phyloP scores from a whole-genome alignment of 2,329 filamentous ascomycete species.

The Aspergillus fumigatiaffinis region DNA sequence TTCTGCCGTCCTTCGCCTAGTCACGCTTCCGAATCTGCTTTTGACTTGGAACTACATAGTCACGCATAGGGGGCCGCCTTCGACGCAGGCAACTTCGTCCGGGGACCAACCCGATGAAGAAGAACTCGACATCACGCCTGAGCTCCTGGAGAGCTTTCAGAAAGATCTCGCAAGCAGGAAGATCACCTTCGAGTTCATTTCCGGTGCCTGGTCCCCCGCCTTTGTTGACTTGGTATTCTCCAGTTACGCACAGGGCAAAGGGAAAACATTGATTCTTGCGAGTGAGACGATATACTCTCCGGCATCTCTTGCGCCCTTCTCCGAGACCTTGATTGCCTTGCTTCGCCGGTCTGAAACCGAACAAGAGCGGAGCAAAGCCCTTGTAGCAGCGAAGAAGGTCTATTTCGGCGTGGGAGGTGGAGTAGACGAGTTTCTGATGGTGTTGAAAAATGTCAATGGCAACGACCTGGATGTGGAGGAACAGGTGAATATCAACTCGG shows the following conservation, averaged over 20 bases:
- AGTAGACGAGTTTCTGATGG: constrained; percentile 54
- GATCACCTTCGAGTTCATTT: constrained; percentile 54
- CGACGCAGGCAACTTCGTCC: not conserved
- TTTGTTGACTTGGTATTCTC: constrained; percentile 42
- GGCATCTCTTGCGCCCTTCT: constrained; percentile 50
- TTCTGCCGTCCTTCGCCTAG: constrained; percentile 54
- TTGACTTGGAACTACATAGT: constrained; percentile 48
- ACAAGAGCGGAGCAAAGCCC: constrained; percentile 39
- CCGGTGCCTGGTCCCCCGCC: constrained; percentile 55
- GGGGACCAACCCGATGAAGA: constrained; percentile 11
- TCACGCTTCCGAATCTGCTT: constrained; percentile 59
- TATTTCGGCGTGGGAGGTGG: constrained; percentile 66
- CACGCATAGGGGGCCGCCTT: constrained; percentile 3
- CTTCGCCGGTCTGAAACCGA: constrained; percentile 38
- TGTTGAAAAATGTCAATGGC: constrained; percentile 24
- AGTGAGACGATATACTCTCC: constrained; percentile 65
- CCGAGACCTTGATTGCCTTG: constrained; percentile 50
- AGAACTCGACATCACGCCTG: constrained; percentile 48
- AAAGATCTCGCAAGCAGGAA: constrained; percentile 36
- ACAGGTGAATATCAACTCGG: constrained; percentile 36
- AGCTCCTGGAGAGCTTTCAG: constrained; percentile 45
- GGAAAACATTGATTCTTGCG: constrained; percentile 51
- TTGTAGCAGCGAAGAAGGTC: constrained; percentile 61
- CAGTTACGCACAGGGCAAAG: constrained; percentile 28
- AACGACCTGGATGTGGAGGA: constrained; percentile 27